Base-by-base conservation (phyloP, 2,329 filamentous ascomycete species). In the Fusarium protoensiforme region DNA sequence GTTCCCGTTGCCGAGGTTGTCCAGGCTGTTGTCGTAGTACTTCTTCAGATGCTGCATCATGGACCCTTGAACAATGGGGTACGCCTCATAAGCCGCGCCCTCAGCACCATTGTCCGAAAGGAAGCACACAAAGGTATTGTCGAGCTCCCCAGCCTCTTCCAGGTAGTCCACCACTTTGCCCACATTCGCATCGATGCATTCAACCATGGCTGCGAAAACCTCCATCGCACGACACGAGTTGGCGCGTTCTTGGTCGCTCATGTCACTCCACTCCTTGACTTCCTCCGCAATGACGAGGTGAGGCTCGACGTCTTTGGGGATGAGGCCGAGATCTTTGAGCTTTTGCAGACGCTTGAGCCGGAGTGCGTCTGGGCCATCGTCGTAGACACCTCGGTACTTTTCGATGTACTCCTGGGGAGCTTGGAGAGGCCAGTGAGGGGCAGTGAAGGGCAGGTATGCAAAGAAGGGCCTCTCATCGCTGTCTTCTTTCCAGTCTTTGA, bases 51-150 rank as follows among this genome's bases (percentile, higher is more conserved):
- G 64, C 61, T 71, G 43, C 29, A 71, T 63, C 70, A 68, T 65
- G 86, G 63, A 67, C 16, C 64, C 67, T 39, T 69, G 67, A n/a
- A 71, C 66, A 16, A 61, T 67, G 14, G 64, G 69, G 16, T 64
- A 69, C 4, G 70, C 64, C 43, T 72, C 73, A 27, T 67, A 88
- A 1, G 85, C 85, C 20, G 87, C 87, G 20, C 89, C 88, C 72
- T 91, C 89, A 18, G 88, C 89, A 5, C 89, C 88, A 68, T 91
- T 91, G 79, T 91, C 89, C 1, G 85, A 89, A 82, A 91, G 87
- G 83, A 92, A 92, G 75, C 87, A 85, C 59, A 92, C 84, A 68
- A 92, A 88, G 3, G 90, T 92, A 78, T 92, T 91, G 70, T 92
- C 90, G 1, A 89, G 83, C 76, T 92, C 89, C 64, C 85, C 88